Evolutionary conservation across 495 filamentous ascomycete genomes (phyloP), one percentile per base, ranked within the genome.

Genomic region (Aspergillus sclerotiicarbonarius): DNA sequence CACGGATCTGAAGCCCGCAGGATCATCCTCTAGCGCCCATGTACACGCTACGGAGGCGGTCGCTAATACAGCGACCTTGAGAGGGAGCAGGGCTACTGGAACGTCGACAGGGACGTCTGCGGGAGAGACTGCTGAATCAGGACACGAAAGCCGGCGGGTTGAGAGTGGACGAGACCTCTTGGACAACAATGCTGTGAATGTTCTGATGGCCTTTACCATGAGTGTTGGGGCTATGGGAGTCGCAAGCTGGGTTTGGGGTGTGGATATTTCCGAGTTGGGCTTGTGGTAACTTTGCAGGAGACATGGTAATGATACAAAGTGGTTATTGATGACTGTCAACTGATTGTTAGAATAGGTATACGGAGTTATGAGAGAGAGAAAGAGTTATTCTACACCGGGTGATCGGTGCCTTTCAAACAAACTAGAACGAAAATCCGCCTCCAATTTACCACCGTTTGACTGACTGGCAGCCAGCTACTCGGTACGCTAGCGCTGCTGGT

Each of bases 141-240:
- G 74, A 39, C 83, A 83, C 61, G 83, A 86, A 61, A 92, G 88
- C 56, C 79, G 91, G 12, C 81, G 85, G 30, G 73, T 91, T 10
- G 90, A 87, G 66, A 88, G 76, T 53, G 92, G 90, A 8, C 76
- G 73, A 66, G 90, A 95, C 60, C 66, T 94, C 63, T 74, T 97
- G 58, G 90, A 94, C 67, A 98, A 98, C 63, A 98, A 98, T 67
- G 87, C 84, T 25, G 92, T 98, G 57, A 98, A 98, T 67, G 76
- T 96, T 20, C 65, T 91, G 25, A 97, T 96, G 92, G 92, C 93
- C 0, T 74, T 82, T 8, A 70, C 73, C 0, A 94, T 95, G 85
- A 97, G 90, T 67, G 35, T 90, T 13, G 84, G 84, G 5, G 90
- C 86, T 8, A 96, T 98, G 85, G 78, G 76, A 0, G 70, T 87